Evolutionary conservation across 495 filamentous ascomycete species (phyloP).

Genomic region (Penicillium robsamsonii): DNA sequence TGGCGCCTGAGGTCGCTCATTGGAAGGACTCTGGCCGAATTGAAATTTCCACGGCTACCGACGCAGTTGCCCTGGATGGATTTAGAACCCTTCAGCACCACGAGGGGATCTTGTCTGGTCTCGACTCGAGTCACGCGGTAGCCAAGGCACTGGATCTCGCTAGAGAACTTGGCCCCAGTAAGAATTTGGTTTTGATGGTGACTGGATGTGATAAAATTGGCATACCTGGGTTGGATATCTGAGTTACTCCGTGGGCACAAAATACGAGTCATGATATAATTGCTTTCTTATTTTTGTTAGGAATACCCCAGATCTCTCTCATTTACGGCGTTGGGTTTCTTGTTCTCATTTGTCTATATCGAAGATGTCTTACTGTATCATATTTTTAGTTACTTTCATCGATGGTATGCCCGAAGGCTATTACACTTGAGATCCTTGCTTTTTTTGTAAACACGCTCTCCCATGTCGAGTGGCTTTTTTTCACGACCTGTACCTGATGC

Average conservation of each 20-base stretch:
- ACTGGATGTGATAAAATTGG: constrained; percentile 29
- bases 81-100: constrained; percentile 29
- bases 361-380: neutral
- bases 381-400: neutral
- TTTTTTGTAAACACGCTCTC: neutral
- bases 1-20: constrained; percentile 35
- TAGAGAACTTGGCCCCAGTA: constrained; percentile 30
- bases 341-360: neutral
- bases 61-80: constrained; percentile 36
- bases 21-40: constrained; percentile 34
- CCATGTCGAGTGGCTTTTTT: neutral
- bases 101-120: constrained; percentile 31
- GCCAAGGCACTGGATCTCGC: constrained; percentile 25
- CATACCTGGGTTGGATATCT: constrained; percentile 13
- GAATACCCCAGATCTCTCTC: neutral
- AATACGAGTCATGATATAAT: neutral
- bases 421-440: neutral
- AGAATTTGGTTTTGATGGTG: constrained; percentile 37
- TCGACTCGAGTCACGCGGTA: constrained; percentile 38
- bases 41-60: constrained; percentile 30
- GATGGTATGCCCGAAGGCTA: neutral
- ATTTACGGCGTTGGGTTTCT: neutral
- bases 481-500: neutral
- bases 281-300: constrained; percentile 1
- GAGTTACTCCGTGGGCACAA: neutral